Conservation (phyloP, 169 alveolate genomes). For the Cryptosporidium canis region DNA sequence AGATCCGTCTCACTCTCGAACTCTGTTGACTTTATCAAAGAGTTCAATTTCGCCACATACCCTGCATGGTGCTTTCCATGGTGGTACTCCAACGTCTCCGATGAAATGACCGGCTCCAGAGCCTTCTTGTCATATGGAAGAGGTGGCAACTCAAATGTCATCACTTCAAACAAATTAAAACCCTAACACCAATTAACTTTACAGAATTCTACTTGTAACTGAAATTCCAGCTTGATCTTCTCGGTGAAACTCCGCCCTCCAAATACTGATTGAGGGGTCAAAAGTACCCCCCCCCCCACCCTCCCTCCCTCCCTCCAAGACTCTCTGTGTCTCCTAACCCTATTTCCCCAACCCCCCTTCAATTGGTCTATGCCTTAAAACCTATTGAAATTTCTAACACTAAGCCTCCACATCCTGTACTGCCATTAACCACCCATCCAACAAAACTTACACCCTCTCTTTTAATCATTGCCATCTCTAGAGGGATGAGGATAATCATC, state of each 20-base stretch:
- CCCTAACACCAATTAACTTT: not conserved
- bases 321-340: not conserved
- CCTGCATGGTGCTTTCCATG: conserved; percentile 95
- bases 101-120: conserved; percentile 93
- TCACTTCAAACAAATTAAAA: conserved; percentile 2
- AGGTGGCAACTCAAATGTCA: conserved; percentile 88
- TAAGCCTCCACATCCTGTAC: no score
- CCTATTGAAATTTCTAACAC: not conserved
- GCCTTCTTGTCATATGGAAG: conserved; percentile 92
- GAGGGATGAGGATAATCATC: no score
- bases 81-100: conserved; percentile 90
- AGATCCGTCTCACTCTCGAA: conserved; percentile 63
- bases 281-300: not conserved
- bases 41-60: conserved; percentile 88
- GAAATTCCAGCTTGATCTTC: not conserved
- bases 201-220: not conserved
- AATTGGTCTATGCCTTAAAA: not conserved
- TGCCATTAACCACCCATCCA: no score
- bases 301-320: not conserved
- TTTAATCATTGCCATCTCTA: no score
- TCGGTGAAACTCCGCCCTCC: not conserved
- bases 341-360: not conserved
- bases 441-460: no score
- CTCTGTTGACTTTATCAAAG: conserved; percentile 68
- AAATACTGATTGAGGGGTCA: not conserved